These are phyloP conservation scores for Tylopilus felleus DNA, from an alignment of 768 basidiomycete genomes.

Conservation along the genomic window DNA sequence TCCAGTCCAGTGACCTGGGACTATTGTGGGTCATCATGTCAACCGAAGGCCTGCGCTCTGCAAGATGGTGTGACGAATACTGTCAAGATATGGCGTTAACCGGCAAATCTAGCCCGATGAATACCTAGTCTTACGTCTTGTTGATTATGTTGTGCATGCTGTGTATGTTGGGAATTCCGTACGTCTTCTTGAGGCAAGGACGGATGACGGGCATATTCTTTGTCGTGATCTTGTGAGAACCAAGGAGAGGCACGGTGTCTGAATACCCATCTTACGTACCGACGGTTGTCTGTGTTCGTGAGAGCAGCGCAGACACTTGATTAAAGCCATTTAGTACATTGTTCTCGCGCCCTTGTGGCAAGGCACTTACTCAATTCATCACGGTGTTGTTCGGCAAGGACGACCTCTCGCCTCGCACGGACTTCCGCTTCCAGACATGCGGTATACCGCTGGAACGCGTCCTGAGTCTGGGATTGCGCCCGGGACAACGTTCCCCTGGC, in stretches of 20 bases:
- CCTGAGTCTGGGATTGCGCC: conserved; percentile 69
- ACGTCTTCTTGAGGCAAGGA: conserved; percentile 31
- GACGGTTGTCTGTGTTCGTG: conserved; percentile 34
- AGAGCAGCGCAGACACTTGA: conserved; percentile 34
- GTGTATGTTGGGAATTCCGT: conserved; percentile 29
- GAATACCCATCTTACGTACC: conserved; percentile 28
- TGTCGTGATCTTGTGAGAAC: conserved; percentile 22
- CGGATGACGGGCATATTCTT: conserved; percentile 34
- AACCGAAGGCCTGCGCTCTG: conserved; percentile 30
- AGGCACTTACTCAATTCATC: conserved; percentile 50
- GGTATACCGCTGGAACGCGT: conserved; percentile 67
- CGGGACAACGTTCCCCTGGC: conserved; percentile 57
- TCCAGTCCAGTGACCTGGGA: conserved; percentile 33
- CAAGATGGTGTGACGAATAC: conserved; percentile 34
- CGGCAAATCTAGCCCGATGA: conserved; percentile 10
- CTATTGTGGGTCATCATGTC: conserved; percentile 36
- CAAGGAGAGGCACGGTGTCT: conserved; percentile 2
- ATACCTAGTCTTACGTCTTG: conserved; percentile 31
- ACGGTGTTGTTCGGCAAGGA: conserved; percentile 62
- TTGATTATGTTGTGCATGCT: conserved; percentile 29
- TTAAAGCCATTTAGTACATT: conserved; percentile 15
- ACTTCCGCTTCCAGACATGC: conserved; percentile 65
- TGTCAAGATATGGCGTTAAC: conserved; percentile 23
- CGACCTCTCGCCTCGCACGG: conserved; percentile 62
- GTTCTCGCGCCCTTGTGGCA: conserved; percentile 13